These are phyloP conservation scores for Vitis hybrid DNA, from an alignment of 177 flowering plant species.

Conservation along the genomic window DNA sequence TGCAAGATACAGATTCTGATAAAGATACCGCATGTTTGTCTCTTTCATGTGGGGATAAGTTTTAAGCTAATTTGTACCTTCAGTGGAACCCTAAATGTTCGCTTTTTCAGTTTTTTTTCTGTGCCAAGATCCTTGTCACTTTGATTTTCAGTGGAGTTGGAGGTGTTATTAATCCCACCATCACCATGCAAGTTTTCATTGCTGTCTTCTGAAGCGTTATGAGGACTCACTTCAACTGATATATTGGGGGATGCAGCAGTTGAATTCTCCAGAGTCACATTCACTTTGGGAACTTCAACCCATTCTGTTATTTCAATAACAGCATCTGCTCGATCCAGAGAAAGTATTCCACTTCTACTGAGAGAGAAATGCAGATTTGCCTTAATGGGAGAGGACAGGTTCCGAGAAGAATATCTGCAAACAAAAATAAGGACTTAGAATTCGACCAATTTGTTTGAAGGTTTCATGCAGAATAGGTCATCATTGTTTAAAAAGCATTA, in stretches of 20 bases:
- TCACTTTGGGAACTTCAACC: slow-evolving; percentile 90
- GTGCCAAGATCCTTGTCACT: slow-evolving; percentile 37
- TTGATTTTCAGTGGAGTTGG: slow-evolving; percentile 45
- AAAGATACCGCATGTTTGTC: background rate
- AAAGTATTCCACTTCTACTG: slow-evolving; percentile 85
- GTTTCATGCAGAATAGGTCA: background rate
- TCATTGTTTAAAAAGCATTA: background rate
- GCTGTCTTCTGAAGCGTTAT: slow-evolving; percentile 44
- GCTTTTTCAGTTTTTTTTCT: slow-evolving; percentile 88
- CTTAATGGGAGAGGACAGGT: slow-evolving; percentile 92
- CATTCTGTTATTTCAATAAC: slow-evolving; percentile 90
- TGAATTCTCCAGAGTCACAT: slow-evolving; percentile 67
- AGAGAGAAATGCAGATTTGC: slow-evolving; percentile 90
- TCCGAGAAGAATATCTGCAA: slow-evolving; percentile 80
- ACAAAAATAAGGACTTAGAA: slow-evolving; percentile 1
- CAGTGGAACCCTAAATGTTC: slow-evolving; percentile 83
- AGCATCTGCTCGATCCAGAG: slow-evolving; percentile 91
- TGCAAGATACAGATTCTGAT: background rate
- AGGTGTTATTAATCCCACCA: slow-evolving; percentile 24
- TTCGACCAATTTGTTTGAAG: too few relatives aligned
- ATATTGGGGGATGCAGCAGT: slow-evolving; percentile 44
- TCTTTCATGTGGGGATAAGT: slow-evolving; percentile 1
- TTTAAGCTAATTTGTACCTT: slow-evolving; percentile 53
- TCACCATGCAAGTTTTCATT: slow-evolving; percentile 36
- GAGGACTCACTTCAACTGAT: slow-evolving; percentile 48